Conservation (phyloP, 257 asterid genomes). For the Craterostigma plantagineum region DNA sequence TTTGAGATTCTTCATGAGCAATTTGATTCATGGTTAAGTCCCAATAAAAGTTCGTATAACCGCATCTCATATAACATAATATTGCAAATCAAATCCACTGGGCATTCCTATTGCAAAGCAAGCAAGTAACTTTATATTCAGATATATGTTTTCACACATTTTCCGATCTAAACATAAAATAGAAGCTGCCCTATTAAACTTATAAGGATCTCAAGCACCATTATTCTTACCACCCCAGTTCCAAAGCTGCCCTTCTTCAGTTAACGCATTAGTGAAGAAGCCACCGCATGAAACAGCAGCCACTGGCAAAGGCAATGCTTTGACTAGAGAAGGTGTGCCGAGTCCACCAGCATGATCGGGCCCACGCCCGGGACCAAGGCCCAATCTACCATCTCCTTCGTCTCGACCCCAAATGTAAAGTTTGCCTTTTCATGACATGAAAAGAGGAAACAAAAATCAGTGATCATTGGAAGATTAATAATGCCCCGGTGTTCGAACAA, state of each 20-base stretch:
- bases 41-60: too few species aligned
- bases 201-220: too few species aligned
- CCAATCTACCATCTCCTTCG: constrained; percentile 97
- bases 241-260: constrained; percentile 85
- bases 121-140: too few species aligned
- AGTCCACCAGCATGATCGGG: constrained; percentile 83
- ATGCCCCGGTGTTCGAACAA: not conserved
- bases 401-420: constrained; percentile 94
- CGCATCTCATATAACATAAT: too few species aligned
- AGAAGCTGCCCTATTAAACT: too few species aligned
- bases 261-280: constrained; percentile 86
- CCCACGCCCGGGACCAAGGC: constrained; percentile 94
- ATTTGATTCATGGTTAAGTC: too few species aligned
- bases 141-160: too few species aligned
- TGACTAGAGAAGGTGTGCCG: constrained; percentile 68
- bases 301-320: constrained; percentile 51
- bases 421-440: constrained; percentile 33
- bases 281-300: constrained; percentile 96
- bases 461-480: not conserved
- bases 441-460: not conserved
- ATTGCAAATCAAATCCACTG: too few species aligned
- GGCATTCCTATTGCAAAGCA: too few species aligned
- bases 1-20: too few species aligned
- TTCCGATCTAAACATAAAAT: too few species aligned
- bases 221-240: constrained; percentile 80